Conservation (phyloP, 192 early-diverging fungal genomes). For the Linnemannia hyalina region DNA sequence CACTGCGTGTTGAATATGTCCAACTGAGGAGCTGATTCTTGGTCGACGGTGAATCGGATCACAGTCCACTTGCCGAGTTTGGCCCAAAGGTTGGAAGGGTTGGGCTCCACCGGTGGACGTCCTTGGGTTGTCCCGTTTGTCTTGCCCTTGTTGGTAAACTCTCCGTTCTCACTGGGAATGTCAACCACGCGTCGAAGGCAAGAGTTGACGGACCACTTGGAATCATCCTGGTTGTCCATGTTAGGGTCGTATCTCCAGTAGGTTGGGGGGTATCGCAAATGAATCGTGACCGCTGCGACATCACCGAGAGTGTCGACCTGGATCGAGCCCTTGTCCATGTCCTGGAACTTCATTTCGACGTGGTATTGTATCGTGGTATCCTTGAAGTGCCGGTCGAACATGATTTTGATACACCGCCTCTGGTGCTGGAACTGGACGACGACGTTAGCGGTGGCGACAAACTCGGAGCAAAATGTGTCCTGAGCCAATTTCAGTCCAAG, state of each 20-base stretch:
- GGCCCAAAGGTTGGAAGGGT: constrained; percentile 28
- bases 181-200: constrained; percentile 50
- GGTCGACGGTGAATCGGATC: constrained; percentile 34
- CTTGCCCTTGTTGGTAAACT: not conserved
- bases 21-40: not conserved
- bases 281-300: constrained; percentile 45
- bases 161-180: constrained; percentile 29
- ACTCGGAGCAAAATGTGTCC: constrained; percentile 28
- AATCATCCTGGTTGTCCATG: constrained; percentile 5
- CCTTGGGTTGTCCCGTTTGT: not conserved
- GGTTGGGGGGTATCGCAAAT: constrained; percentile 54
- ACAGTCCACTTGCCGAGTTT: constrained; percentile 64
- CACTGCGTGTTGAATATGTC: constrained; percentile 32
- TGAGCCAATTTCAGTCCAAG: constrained; percentile 23
- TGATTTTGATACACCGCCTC: constrained; percentile 21
- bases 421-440: constrained; percentile 10
- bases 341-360: constrained; percentile 43
- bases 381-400: constrained; percentile 18
- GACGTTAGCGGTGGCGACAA: constrained; percentile 16
- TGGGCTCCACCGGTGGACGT: constrained; percentile 39
- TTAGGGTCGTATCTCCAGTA: constrained; percentile 52
- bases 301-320: constrained; percentile 17
- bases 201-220: constrained; percentile 22
- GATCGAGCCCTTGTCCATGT: constrained; percentile 42
- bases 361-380: constrained; percentile 38